phyloP scores from a whole-genome alignment of 2,329 filamentous ascomycete genomes.

The Ceratocystis variospora region DNA sequence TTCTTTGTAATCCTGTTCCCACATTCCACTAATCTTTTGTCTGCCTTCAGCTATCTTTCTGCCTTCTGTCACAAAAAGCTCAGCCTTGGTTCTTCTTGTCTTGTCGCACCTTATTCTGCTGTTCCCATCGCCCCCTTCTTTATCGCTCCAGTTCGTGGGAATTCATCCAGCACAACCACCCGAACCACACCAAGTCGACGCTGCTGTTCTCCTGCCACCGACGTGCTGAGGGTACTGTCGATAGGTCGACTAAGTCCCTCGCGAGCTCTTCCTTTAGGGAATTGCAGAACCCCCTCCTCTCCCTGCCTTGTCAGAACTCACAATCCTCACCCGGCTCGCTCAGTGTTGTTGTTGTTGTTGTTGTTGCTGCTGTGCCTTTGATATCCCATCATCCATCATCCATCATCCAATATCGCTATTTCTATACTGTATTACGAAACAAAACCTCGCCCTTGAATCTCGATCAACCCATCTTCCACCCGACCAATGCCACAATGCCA shows the following conservation, averaged over 20 bases:
- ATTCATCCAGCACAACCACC: background rate
- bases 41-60: slow-evolving; percentile 6
- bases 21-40: slow-evolving; percentile 20
- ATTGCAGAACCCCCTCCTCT: background rate
- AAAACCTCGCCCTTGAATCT: background rate
- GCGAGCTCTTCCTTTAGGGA: background rate
- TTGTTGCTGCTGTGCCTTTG: background rate
- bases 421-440: background rate
- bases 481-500: slow-evolving; percentile 6
- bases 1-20: background rate
- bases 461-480: background rate
- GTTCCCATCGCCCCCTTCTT: background rate
- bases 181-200: background rate
- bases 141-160: background rate
- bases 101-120: background rate
- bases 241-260: background rate
- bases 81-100: background rate
- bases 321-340: background rate
- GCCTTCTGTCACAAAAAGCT: slow-evolving; percentile 4
- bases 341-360: background rate
- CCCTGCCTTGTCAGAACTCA: background rate
- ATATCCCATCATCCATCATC: background rate
- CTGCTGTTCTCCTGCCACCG: background rate
- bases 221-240: background rate
- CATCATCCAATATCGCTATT: slow-evolving; percentile 6